phyloP scores from a whole-genome alignment of 441 rosid species.

The Syzygium syzygioides region DNA sequence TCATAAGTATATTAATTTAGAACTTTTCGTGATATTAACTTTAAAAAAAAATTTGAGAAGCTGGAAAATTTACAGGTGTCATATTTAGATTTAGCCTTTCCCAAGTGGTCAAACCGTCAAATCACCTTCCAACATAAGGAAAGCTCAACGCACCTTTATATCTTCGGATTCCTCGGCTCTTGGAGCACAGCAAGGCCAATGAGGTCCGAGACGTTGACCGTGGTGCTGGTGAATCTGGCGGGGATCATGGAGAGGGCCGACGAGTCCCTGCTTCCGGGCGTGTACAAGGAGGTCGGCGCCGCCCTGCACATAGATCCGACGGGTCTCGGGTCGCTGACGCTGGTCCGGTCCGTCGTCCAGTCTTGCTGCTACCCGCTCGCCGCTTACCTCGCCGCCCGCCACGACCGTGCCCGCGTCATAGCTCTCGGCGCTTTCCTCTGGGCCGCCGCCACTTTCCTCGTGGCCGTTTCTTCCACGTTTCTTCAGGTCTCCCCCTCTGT shows the following conservation, averaged over 20 bases:
- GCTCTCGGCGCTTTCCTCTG: slow-evolving; percentile 86
- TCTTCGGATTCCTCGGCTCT: background rate
- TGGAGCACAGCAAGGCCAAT: background rate
- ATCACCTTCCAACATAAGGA: background rate
- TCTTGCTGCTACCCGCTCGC: slow-evolving; percentile 77
- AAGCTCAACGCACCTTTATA: background rate
- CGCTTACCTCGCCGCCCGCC: slow-evolving; percentile 58
- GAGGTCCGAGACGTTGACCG: slow-evolving; percentile 57
- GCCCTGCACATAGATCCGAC: slow-evolving; percentile 82
- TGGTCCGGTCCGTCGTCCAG: slow-evolving; percentile 77
- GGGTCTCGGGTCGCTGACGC: slow-evolving; percentile 71
- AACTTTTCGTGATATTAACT: too few relatives aligned
- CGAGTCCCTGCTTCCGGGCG: slow-evolving; percentile 81
- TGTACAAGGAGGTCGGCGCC: slow-evolving; percentile 85
- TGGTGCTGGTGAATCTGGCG: slow-evolving; percentile 69
- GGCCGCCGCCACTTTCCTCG: slow-evolving; percentile 91
- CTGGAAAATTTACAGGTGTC: too few relatives aligned
- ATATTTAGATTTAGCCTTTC: background rate
- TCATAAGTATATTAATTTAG: too few relatives aligned
- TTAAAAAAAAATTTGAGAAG: too few relatives aligned
- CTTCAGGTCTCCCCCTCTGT: slow-evolving; percentile 39
- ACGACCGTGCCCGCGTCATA: slow-evolving; percentile 72
- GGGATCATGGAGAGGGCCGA: slow-evolving; percentile 95
- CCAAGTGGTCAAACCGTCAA: background rate
- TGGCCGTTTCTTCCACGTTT: slow-evolving; percentile 80